Conservation (phyloP, 495 filamentous ascomycete species). For the Penicillium coffeae region DNA sequence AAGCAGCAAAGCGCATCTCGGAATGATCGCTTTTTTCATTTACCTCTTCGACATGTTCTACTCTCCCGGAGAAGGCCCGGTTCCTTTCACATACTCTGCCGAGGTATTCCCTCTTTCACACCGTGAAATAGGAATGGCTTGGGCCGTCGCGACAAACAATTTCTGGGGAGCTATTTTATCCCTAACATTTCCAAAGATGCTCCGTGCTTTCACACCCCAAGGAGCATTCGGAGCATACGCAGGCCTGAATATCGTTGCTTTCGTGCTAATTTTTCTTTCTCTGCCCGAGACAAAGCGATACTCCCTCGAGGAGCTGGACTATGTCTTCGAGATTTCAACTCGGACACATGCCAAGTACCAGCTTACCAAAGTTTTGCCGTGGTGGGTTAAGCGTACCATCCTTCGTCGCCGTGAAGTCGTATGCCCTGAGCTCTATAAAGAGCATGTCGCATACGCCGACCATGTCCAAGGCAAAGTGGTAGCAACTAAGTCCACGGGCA, state of each 20-base stretch:
- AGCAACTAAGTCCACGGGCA: too few species aligned
- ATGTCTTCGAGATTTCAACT: conserved; percentile 53
- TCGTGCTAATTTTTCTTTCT: conserved; percentile 64
- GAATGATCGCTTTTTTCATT: conserved; percentile 64
- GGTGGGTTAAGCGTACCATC: conserved; percentile 52
- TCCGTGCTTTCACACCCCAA: conserved; percentile 44
- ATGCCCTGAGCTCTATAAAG: conserved; percentile 41
- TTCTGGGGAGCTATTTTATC: conserved; percentile 64
- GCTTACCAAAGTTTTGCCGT: conserved; percentile 43
- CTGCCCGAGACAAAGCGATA: conserved; percentile 65
- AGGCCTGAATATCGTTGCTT: conserved; percentile 58
- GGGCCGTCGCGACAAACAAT: conserved; percentile 65
- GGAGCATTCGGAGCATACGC: conserved; percentile 61
- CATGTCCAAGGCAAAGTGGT: too few species aligned
- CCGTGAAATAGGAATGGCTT: conserved; percentile 71
- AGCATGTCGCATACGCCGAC: too few species aligned
- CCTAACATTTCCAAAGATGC: conserved; percentile 62
- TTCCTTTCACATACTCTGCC: conserved; percentile 77
- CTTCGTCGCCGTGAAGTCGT: conserved; percentile 34
- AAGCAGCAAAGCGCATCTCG: conserved; percentile 49
- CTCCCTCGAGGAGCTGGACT: conserved; percentile 54
- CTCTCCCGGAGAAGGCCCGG: conserved; percentile 75
- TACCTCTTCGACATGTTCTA: conserved; percentile 72
- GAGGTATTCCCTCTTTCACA: conserved; percentile 75
- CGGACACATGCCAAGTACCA: conserved; percentile 48